Base-by-base conservation (phyloP, 2,329 filamentous ascomycete species). In the Chalaropsis ovoidea region DNA sequence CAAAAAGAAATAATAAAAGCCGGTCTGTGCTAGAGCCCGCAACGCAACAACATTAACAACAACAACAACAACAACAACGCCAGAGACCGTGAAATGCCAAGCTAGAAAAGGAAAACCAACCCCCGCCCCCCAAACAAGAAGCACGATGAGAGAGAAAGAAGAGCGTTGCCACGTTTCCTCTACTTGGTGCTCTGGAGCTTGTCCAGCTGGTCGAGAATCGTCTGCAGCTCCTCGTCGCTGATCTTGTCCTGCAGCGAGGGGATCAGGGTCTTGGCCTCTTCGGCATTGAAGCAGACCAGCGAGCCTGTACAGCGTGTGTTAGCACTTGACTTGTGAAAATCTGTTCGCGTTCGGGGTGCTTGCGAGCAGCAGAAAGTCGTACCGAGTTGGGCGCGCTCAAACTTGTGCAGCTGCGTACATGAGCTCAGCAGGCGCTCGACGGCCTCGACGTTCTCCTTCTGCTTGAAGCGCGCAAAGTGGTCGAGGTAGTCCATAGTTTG, bases 191-290 rank as follows among this genome's bases (percentile, higher is more conserved):
- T 76, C 71, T 82, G 80, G 61, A 95, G 79, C 80, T 95, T 95
- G 71, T 86, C 88, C 76, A 97, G 87, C 78, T 99, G 91, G 72
- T 96, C 87, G 67, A 99, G 81, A 67, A 97, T 79, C 69, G 91
- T 87, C 75, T 95, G 87, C 69, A 99, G 77, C 70, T 95, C 90
- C 43, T 90, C 88, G 74, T 97, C 93, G 68, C 82, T 83, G 72
- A 97, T 95, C 78, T 99, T 99, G 75, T 91, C 86, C 71, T 86
- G 82, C 62, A 99, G 76, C 66, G 84, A 96, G 0, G 94, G 95
- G 69, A 99, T 95, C 67, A 99, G 81, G 8, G 90, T 96, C 78
- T 96, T 96, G 68, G 94, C 94, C 77, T 99, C 95, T 73, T 99
- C 94, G 67, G 90, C 88, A 56, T 86, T 88, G 72, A 95, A 92